A percentile compares a stretch with the other conserved stretches of the same genome.
phyloP scores from a whole-genome alignment of 306 rosid species.

The Vigna nakashimae region DNA sequence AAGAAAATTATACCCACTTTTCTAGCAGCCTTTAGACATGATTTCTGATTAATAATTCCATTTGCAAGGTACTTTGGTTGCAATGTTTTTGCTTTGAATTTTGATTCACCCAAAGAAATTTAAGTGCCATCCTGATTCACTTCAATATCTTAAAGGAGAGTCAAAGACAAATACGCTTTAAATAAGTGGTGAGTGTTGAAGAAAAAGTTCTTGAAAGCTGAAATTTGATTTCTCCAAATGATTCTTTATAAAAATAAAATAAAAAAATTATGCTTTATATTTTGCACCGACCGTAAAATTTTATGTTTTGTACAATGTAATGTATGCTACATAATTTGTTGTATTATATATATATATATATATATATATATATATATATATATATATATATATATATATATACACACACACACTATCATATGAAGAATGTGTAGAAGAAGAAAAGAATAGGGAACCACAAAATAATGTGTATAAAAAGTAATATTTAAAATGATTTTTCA shows the following conservation, averaged over 20 bases:
- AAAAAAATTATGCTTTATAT: no score
- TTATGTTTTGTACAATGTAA: no score
- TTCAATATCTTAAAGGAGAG: conserved; percentile 32
- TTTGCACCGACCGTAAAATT: no score
- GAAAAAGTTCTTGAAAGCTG: not conserved
- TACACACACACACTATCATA: no score
- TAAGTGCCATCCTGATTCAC: not conserved
- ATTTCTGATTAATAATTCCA: not conserved
- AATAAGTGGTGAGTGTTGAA: not conserved
- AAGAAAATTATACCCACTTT: not conserved
- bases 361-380: no score
- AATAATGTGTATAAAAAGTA: not conserved
- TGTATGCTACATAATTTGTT: no score
- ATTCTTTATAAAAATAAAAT: no score
- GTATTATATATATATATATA: no score
- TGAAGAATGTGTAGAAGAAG: no score
- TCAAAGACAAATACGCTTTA: conserved; percentile 14
- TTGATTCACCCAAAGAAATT: not conserved
- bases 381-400: no score
- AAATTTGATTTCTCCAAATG: not conserved
- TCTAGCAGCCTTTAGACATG: not conserved
- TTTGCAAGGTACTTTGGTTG: not conserved
- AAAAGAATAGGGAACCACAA: no score
- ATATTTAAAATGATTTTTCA: no score
- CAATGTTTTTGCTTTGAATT: conserved; percentile 12